Evolutionary conservation across 345 rosid genomes (phyloP), one percentile per base, ranked within the genome.

Genomic region (Dipteronia dyeriana): DNA sequence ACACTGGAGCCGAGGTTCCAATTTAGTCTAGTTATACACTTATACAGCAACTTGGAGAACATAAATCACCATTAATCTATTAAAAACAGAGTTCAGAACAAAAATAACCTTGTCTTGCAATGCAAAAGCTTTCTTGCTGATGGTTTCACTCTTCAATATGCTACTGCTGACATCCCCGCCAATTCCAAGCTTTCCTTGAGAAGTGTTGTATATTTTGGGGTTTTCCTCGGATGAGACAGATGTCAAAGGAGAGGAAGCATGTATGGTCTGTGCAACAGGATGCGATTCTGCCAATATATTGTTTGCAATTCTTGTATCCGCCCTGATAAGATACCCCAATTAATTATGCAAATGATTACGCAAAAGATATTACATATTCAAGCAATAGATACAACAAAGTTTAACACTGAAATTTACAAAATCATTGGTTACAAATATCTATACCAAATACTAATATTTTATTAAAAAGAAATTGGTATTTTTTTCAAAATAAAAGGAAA

Each of bases 71-170:
- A 31, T 6, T 41, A n/a, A 74, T 60, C 62, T 4, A 63, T 43
- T 73, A 13, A 23, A 75, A 9, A 45, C 22, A 17, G 41, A 47
- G 39, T 49, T 9, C 22, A 69, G 57, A 66, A 79, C 5, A 31
- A 59, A 79, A 77, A 66, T 68, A 45, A 95, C 99, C 98, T 95
- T 95, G 82, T 96, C 98, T 84, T 95, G 99, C 83, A 94, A 75
- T 26, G 97, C 95, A 86, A 96, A 96, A 71, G 92, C 91, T 78
- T 89, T 92, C 76, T 76, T 91, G 88, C 88, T 85, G 75, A 88
- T 79, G 67, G 93, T 94, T 87, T 93, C 97, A 79, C 76, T 87
- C 89, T 90, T 92, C 80, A 86, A 79, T 70, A 85, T 81, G 79
- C 90, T 64, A 43, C 84, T 57, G 71, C 81, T 73, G 49, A 49